Conservation (phyloP, 148 eudicot genomes). For the Hydrangea macrophylla region DNA sequence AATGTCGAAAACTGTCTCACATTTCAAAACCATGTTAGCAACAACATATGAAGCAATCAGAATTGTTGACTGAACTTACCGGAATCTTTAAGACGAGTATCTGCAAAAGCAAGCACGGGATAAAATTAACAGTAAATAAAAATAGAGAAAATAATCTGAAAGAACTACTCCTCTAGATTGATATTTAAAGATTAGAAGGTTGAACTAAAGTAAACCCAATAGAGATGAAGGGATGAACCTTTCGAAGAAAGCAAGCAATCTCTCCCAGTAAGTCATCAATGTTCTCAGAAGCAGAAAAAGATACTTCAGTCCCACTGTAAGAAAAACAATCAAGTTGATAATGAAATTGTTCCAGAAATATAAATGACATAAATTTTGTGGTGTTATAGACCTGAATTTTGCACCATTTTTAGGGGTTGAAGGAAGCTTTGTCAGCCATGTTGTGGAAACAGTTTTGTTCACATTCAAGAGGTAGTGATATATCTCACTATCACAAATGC, state of each 20-base stretch:
- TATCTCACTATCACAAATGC: conserved; percentile 52
- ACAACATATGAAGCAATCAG: neutral
- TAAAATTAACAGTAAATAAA: neutral
- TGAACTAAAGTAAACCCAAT: neutral
- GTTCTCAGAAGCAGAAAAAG: conserved; percentile 39
- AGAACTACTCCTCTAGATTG: neutral
- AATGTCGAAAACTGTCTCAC: too few relatives aligned
- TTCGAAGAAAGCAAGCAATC: conserved; percentile 40
- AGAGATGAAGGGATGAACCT: conserved; percentile 40
- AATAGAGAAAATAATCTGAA: neutral
- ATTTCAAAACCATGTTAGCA: too few relatives aligned
- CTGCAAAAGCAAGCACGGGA: conserved; percentile 42
- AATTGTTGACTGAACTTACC: conserved; percentile 45
- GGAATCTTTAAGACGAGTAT: conserved; percentile 52
- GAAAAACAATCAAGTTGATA: conserved; percentile 9
- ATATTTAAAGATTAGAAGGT: neutral
- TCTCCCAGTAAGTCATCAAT: conserved; percentile 37
- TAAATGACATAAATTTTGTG: neutral
- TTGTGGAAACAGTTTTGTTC: conserved; percentile 42
- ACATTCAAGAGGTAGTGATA: conserved; percentile 53
- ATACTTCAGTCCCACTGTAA: conserved; percentile 87
- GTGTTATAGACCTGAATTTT: conserved; percentile 59
- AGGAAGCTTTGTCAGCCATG: conserved; percentile 50
- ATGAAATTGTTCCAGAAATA: neutral
- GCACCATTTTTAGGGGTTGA: conserved; percentile 62